Base-by-base conservation (phyloP, 2,329 filamentous ascomycete genomes). In the Calonectria pauciramosa region DNA sequence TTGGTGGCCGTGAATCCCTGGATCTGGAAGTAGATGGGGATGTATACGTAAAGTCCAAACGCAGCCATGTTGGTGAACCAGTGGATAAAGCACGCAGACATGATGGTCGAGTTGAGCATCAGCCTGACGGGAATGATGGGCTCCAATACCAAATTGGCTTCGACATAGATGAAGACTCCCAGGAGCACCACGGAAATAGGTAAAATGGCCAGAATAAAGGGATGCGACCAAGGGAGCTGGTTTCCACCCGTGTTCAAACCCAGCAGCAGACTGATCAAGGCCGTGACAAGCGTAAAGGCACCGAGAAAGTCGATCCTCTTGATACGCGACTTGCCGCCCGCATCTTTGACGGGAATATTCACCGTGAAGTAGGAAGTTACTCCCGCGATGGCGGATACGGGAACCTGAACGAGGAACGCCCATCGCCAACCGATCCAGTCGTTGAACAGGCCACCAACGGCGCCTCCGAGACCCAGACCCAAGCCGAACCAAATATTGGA, bases 41-140 rank as follows among this genome's bases (percentile, higher is more conserved):
- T 63, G 14, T 63, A 63, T 10, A 63, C 56, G 56, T 63, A 63
- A 63, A 63, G 56, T 20, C 56, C 56, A 36, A 63, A 63, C 8
- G 56, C 56, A 28, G 56, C 56, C 56, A 63, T 63, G 34, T 63
- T 63, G 56, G 56, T 63, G 36, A 63, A 63, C 56, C 56, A 63
- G 56, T 63, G 56, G 23, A 63, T 63, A 10, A 63, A 63, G 26
- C 56, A 63, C 14, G 56, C 56, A 28, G 56, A 63, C 56, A 63
- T 11, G 7, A 63, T 38, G n/a, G 56, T 63, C n/a, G 56, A 63
- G 56, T 63, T 63, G 8, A 63, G 34, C 56, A 63, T 63, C 34
- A 63, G 3, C 14, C 56, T 41, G 91, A 63, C 56, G 3, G 56
- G 56, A 10, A 63, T 63, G 34, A 63, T 63, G 1, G 56, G 56